Base-by-base conservation (phyloP, 257 asterid species). In the Paulownia fortunei region DNA sequence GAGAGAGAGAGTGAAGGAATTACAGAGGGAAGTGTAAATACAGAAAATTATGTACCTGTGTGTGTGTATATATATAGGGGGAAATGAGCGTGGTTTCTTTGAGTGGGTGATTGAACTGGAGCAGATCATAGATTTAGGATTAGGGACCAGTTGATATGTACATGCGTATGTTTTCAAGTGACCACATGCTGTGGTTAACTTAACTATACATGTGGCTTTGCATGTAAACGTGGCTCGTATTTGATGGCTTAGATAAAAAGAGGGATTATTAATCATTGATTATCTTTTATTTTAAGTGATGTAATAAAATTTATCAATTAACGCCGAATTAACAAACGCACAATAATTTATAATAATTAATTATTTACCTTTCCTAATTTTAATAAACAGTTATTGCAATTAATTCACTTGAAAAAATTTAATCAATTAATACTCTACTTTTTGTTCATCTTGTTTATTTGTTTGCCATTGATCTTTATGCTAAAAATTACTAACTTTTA, bases 181-280 rank as follows among this genome's bases (percentile, higher is more conserved):
- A 79, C 71, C 78, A 69, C 64, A 69, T 75, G 76, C 24, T 72
- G 41, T 77, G 76, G 39, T 44, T 77, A 66, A 19, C 32, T 64
- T 34, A 46, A 80, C 76, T 42, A 52, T 56, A 19, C 79, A 73
- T 73, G 64, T 73, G 70, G 32, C 27, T 15, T 56, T 77, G 19
- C 24, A 26, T 23, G n/a, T 58, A 2, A 55, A 60, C 42, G 72
- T 16, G 67, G 7, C 52, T 3, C n/a, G n/a, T n/a, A n/a, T 52
- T 54, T 47, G 65, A 24, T 10, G 54, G 18, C 15, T 52, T 10
- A n/a, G 51, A 70, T 70, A 30, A 52, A 34, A 2, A 15, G 5
- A 60, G 2, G 5, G 42, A 16, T 13, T 15, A 11, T 1, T 58
- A 23, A 58, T 11, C 18, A 9, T 58, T 11, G 18, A 23, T 58